phyloP scores from a whole-genome alignment of 306 rosid genomes.

The Bauhinia variegata region DNA sequence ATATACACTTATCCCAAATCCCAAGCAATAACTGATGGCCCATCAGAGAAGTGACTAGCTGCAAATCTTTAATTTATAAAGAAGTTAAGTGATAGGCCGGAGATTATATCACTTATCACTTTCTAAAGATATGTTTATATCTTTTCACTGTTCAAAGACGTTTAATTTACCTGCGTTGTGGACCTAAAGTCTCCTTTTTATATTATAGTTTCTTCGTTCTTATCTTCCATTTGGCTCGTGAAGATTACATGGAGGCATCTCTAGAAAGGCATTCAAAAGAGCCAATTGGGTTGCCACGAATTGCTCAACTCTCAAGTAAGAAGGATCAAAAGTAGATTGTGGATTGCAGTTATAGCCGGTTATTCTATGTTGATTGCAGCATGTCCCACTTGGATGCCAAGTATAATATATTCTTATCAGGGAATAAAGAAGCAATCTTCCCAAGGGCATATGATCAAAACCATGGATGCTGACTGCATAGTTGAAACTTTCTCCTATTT shows the following conservation, averaged over 20 bases:
- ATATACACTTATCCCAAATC: conserved; percentile 5
- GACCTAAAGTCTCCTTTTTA: conserved; percentile 29
- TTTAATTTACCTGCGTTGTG: conserved; percentile 28
- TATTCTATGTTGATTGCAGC: conserved; percentile 17
- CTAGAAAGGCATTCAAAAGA: conserved; percentile 28
- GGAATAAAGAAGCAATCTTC: conserved; percentile 21
- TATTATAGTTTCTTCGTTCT: conserved; percentile 32
- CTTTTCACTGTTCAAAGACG: conserved; percentile 35
- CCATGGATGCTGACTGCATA: neutral
- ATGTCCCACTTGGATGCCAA: conserved; percentile 19
- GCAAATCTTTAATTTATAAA: conserved; percentile 4
- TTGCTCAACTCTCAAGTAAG: conserved; percentile 20
- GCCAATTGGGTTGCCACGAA: conserved; percentile 26
- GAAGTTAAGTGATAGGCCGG: conserved; percentile 28
- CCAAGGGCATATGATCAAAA: neutral
- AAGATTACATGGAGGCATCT: conserved; percentile 29
- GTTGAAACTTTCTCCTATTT: neutral
- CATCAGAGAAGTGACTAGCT: conserved; percentile 26
- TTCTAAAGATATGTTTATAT: conserved; percentile 31
- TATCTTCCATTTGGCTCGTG: conserved; percentile 33
- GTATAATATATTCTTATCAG: neutral
- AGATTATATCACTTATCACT: conserved; percentile 25
- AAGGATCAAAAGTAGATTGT: conserved; percentile 1
- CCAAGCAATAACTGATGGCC: conserved; percentile 4
- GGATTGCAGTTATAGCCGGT: conserved; percentile 11